phyloP scores from a whole-genome alignment of 331 rosid genomes.

The Quercus phellos region DNA sequence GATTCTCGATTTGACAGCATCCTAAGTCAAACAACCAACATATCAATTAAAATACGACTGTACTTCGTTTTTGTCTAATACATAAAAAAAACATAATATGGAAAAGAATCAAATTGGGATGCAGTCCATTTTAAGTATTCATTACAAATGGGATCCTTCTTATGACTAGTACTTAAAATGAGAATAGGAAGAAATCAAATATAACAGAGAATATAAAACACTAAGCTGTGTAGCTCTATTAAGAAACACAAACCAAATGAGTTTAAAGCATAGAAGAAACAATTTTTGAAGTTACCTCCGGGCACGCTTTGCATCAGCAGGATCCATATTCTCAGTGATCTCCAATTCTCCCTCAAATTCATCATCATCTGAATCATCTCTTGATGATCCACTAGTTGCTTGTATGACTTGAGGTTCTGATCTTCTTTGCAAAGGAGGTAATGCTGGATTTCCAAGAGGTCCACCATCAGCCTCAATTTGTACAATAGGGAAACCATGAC shows the following conservation, averaged over 20 bases:
- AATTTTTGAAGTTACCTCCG: slow-evolving; percentile 36
- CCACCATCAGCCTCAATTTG: slow-evolving; percentile 34
- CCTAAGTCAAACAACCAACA: background rate
- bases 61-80: background rate
- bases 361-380: slow-evolving; percentile 57
- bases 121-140: background rate
- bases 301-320: slow-evolving; percentile 49
- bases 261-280: background rate
- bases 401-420: slow-evolving; percentile 27
- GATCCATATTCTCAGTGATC: slow-evolving; percentile 43
- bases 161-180: background rate
- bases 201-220: background rate
- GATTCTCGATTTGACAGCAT: slow-evolving; percentile 9
- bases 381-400: slow-evolving; percentile 55
- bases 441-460: slow-evolving; percentile 30
- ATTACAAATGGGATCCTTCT: background rate
- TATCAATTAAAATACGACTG: background rate
- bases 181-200: background rate
- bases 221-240: background rate
- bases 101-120: background rate
- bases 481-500: slow-evolving; percentile 15
- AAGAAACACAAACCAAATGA: background rate
- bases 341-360: slow-evolving; percentile 54
- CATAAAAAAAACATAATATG: background rate
- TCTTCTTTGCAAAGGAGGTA: slow-evolving; percentile 35